A percentile compares a stretch with the other conserved stretches of the same genome.
These are phyloP conservation scores for Cordyceps farinosa DNA, from an alignment of 2,329 filamentous ascomycete species.

Conservation along the genomic window DNA sequence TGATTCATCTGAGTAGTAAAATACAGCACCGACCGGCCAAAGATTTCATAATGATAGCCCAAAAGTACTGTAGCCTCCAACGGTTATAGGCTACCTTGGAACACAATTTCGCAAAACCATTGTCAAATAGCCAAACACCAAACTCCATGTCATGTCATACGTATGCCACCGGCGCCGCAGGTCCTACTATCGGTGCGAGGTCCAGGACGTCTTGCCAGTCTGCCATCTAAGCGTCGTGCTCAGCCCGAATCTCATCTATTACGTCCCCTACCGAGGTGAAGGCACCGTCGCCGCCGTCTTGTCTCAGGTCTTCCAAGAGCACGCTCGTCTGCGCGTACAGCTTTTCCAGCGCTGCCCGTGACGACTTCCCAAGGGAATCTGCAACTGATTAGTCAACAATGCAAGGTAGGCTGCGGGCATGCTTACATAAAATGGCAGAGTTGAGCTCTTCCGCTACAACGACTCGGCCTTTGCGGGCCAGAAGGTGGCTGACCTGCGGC, in stretches of 20 bases:
- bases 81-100: background rate
- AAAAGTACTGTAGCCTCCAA: background rate
- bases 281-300: slow-evolving; percentile 75
- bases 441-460: slow-evolving; percentile 91
- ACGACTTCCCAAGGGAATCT: slow-evolving; percentile 90
- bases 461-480: slow-evolving; percentile 71
- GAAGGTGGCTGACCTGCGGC: slow-evolving; percentile 67
- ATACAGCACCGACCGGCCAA: background rate
- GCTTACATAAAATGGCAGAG: slow-evolving; percentile 82
- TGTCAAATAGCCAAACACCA: background rate
- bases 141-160: slow-evolving; percentile 13
- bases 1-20: background rate
- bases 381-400: slow-evolving; percentile 21
- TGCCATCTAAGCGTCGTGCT: slow-evolving; percentile 25
- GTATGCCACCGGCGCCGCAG: too few species aligned
- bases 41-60: background rate
- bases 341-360: slow-evolving; percentile 78
- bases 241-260: slow-evolving; percentile 38
- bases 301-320: slow-evolving; percentile 75
- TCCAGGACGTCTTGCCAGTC: background rate
- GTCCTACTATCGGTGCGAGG: background rate
- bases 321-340: slow-evolving; percentile 83
- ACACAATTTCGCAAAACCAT: background rate
- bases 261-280: slow-evolving; percentile 65
- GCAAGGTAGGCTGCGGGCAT: background rate